These are phyloP conservation scores for Fistulinella cinereoalba DNA, from an alignment of 1,284 basidiomycete genomes.

Conservation along the genomic window DNA sequence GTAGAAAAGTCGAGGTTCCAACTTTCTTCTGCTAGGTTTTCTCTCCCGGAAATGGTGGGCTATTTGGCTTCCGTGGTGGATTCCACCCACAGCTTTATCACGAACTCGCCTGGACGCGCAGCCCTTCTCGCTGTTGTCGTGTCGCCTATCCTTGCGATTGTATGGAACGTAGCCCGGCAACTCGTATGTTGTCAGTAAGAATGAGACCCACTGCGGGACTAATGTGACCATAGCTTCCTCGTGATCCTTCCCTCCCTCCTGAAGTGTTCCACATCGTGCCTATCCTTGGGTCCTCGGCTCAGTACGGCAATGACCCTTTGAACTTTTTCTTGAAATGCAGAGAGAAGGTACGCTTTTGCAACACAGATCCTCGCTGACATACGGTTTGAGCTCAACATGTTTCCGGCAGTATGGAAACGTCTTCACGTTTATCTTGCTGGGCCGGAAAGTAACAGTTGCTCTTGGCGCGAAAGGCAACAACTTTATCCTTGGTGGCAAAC, in stretches of 20 bases:
- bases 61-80: not conserved
- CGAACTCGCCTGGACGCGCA: not conserved
- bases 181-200: not conserved
- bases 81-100: not conserved
- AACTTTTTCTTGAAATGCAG: slow-evolving; percentile 72
- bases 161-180: not conserved
- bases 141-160: not conserved
- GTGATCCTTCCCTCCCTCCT: slow-evolving; percentile 61
- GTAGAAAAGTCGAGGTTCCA: not conserved
- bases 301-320: slow-evolving; percentile 80
- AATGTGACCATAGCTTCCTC: slow-evolving; percentile 44
- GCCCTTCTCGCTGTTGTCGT: not conserved
- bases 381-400: not conserved
- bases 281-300: slow-evolving; percentile 71
- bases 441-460: slow-evolving; percentile 88
- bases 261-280: slow-evolving; percentile 80
- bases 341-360: slow-evolving; percentile 72
- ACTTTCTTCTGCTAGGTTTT: not conserved
- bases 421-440: slow-evolving; percentile 94
- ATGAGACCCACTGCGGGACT: slow-evolving; percentile 1
- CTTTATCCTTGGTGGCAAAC: slow-evolving; percentile 92
- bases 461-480: slow-evolving; percentile 93
- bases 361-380: no score
- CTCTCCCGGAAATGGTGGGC: not conserved
- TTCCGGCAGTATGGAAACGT: slow-evolving; percentile 62